Evolutionary conservation across 116 monocot species (phyloP).

Genomic region (Zostera marina): DNA sequence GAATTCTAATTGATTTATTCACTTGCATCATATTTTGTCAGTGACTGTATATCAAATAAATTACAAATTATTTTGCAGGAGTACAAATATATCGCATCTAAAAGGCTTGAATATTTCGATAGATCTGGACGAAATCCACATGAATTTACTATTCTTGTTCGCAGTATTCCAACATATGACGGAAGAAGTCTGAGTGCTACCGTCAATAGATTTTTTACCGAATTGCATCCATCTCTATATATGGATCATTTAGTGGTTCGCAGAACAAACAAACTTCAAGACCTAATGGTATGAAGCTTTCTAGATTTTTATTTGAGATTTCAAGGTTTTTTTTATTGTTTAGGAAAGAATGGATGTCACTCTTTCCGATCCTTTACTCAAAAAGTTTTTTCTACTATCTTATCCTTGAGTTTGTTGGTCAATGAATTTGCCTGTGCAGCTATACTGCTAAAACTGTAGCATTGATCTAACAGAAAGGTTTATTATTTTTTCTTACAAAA

Average conservation of each 20-base stretch:
- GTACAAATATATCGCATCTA: slow-evolving; percentile 49
- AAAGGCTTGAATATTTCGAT: slow-evolving; percentile 58
- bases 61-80: slow-evolving; percentile 36
- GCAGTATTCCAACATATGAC: slow-evolving; percentile 47
- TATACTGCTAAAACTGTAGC: too few relatives aligned
- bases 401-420: too few relatives aligned
- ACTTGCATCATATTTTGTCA: too few relatives aligned
- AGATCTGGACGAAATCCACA: slow-evolving; percentile 56
- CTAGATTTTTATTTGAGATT: not conserved
- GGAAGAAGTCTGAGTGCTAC: slow-evolving; percentile 38
- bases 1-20: too few relatives aligned
- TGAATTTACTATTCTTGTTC: slow-evolving; percentile 82
- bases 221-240: slow-evolving; percentile 68
- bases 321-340: slow-evolving; percentile 3
- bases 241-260: slow-evolving; percentile 58
- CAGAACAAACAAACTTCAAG: slow-evolving; percentile 63
- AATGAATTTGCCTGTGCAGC: too few relatives aligned
- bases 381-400: too few relatives aligned
- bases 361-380: too few relatives aligned
- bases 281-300: slow-evolving; percentile 54
- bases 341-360: not conserved
- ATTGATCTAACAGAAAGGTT: not conserved
- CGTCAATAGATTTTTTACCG: slow-evolving; percentile 69
- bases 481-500: not conserved
- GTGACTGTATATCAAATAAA: not conserved